A percentile compares a stretch with the other conserved stretches of the same genome.
Evolutionary conservation across 164 flowering plant genomes (phyloP).

Genomic region (Vitis amurensis): DNA sequence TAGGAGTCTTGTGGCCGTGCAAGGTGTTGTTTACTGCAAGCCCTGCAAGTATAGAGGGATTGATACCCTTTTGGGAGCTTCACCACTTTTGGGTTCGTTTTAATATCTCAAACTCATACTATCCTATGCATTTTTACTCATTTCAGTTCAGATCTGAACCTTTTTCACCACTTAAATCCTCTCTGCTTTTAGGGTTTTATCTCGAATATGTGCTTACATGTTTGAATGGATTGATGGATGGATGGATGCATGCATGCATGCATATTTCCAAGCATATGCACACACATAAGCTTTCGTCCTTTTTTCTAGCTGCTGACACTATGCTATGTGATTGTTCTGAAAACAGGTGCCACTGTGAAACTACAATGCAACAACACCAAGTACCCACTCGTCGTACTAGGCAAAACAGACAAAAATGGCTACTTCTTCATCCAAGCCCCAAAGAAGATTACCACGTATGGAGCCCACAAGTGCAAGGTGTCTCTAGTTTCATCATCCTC

Average conservation of each 20-base stretch:
- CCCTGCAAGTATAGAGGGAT: constrained; percentile 51
- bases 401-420: constrained; percentile 69
- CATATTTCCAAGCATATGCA: no score
- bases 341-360: constrained; percentile 60
- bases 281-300: no score
- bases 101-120: not conserved
- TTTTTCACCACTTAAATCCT: no score
- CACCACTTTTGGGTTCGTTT: constrained; percentile 46
- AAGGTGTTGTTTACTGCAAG: constrained; percentile 72
- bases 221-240: no score
- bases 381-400: constrained; percentile 13
- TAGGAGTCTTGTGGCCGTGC: constrained; percentile 46
- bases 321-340: not conserved
- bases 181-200: no score
- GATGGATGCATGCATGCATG: no score
- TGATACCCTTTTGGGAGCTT: constrained; percentile 46
- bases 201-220: no score
- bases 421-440: constrained; percentile 56
- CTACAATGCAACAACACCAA: constrained; percentile 62
- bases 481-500: constrained; percentile 37
- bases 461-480: constrained; percentile 54
- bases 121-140: no score
- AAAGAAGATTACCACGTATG: constrained; percentile 41
- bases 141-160: no score
- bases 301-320: not conserved